These are phyloP conservation scores for Cucurbita pepo DNA, from an alignment of 306 rosid species.

Conservation along the genomic window DNA sequence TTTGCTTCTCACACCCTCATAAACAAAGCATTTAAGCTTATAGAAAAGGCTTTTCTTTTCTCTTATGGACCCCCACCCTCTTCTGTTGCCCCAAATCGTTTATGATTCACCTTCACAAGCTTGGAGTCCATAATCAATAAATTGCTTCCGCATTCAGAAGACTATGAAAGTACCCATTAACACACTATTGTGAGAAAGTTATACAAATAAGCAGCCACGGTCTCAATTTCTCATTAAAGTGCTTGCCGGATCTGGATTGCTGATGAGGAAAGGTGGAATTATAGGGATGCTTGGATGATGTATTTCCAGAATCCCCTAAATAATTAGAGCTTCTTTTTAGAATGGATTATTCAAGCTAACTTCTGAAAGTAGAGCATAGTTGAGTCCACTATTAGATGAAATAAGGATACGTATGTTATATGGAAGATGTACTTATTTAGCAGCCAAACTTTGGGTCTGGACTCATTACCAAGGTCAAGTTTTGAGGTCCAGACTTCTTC, in stretches of 20 bases:
- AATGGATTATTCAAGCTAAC: not conserved
- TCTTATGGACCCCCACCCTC: not conserved
- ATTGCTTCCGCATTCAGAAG: constrained; percentile 3
- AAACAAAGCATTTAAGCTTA: constrained; percentile 7
- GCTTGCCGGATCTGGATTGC: not conserved
- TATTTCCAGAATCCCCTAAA: not conserved
- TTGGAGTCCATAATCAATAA: constrained; percentile 3
- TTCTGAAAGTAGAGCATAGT: not conserved
- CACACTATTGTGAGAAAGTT: not conserved
- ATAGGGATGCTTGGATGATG: not conserved
- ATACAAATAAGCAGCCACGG: not conserved
- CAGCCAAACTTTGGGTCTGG: not conserved
- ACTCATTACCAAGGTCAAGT: not conserved
- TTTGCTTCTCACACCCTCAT: constrained; percentile 7
- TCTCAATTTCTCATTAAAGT: constrained; percentile 1
- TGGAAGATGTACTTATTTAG: not conserved
- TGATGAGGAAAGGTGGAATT: not conserved
- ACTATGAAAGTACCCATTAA: not conserved
- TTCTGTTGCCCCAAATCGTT: not conserved
- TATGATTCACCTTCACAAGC: not conserved
- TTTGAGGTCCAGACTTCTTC: constrained; percentile 3
- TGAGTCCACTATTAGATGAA: constrained; percentile 8
- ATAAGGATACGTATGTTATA: constrained; percentile 4
- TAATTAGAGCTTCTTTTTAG: not conserved
- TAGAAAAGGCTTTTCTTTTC: not conserved